Evolutionary conservation across 2,329 filamentous ascomycete species (phyloP).

Genomic region (Torrubiella hemipterigena): DNA sequence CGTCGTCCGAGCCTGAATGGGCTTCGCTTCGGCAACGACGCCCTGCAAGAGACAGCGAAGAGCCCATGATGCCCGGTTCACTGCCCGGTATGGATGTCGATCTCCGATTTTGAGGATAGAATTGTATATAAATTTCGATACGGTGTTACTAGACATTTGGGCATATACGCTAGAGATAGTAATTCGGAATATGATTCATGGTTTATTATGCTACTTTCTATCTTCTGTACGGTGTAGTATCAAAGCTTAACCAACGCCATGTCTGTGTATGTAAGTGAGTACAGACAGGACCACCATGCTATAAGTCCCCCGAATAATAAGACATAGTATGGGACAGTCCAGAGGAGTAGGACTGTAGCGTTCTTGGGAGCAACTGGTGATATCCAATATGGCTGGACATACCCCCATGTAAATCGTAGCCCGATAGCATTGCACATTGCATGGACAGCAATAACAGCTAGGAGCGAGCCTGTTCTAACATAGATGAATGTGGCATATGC

Average conservation of each 20-base stretch:
- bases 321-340: constrained; percentile 71
- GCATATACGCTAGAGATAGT: no score
- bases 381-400: constrained; percentile 45
- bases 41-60: constrained; percentile 22
- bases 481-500: constrained; percentile 87
- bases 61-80: constrained; percentile 34
- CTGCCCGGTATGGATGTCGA: constrained; percentile 26
- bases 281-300: constrained; percentile 60
- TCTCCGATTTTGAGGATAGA: constrained; percentile 9
- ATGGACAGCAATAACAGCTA: constrained; percentile 65
- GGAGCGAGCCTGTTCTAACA: constrained; percentile 70
- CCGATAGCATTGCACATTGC: constrained; percentile 90
- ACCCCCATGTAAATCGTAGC: constrained; percentile 74
- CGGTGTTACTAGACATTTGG: no score
- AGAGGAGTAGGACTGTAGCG: constrained; percentile 27
- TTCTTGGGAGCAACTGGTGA: constrained; percentile 11
- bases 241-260: constrained; percentile 14
- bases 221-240: no score
- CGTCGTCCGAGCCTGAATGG: constrained; percentile 29
- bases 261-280: constrained; percentile 51
- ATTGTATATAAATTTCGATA: no score
- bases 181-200: neutral
- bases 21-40: constrained; percentile 26
- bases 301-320: constrained; percentile 61
- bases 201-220: no score